phyloP scores from a whole-genome alignment of 192 early-diverging fungal species.

The Umbelopsis isabellina region DNA sequence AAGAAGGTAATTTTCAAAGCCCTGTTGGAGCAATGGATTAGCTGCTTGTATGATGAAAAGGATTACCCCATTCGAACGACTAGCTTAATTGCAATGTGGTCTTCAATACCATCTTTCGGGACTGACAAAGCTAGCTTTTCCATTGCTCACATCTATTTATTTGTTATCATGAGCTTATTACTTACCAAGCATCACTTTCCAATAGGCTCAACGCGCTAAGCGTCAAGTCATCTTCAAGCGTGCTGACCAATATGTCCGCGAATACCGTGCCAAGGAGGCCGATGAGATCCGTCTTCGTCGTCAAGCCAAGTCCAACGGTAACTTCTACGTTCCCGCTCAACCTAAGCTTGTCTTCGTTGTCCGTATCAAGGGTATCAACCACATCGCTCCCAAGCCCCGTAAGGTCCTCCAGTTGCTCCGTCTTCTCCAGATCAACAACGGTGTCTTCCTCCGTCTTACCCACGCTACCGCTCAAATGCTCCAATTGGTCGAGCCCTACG shows the following conservation, averaged over 20 bases:
- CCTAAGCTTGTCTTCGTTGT: constrained; percentile 97
- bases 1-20: constrained; percentile 49
- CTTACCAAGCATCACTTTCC: background rate
- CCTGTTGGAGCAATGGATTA: constrained; percentile 6
- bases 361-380: constrained; percentile 99
- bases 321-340: constrained; percentile 95
- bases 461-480: constrained; percentile 98
- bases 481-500: constrained; percentile 94
- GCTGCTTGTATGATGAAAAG: constrained; percentile 49
- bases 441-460: constrained; percentile 93
- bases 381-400: constrained; percentile 98
- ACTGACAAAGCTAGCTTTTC: constrained; percentile 49
- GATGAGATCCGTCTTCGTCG: constrained; percentile 91
- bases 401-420: constrained; percentile 99
- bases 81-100: constrained; percentile 50
- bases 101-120: constrained; percentile 79
- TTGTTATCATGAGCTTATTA: constrained; percentile 2
- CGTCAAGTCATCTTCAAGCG: constrained; percentile 99
- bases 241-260: constrained; percentile 97
- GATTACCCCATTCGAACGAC: constrained; percentile 40
- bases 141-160: background rate
- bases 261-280: constrained; percentile 90
- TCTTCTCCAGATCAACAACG: constrained; percentile 99
- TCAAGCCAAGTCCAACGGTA: constrained; percentile 87
- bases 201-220: constrained; percentile 63